These are phyloP conservation scores for Vigna trinervia DNA, from an alignment of 306 rosid genomes.

Conservation along the genomic window DNA sequence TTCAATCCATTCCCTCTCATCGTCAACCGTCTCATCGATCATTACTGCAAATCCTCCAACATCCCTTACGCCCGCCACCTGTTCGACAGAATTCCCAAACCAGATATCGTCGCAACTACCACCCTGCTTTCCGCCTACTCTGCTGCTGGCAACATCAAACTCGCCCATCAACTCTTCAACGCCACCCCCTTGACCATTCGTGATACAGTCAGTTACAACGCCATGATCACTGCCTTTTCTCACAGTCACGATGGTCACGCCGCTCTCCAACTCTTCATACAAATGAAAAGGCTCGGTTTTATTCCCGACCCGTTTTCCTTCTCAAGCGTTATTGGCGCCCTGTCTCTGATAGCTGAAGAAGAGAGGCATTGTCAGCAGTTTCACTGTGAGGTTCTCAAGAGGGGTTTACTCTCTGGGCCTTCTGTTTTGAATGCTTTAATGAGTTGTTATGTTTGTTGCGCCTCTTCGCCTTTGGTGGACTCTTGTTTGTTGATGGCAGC, in stretches of 20 bases:
- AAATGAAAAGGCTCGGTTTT: conserved; percentile 49
- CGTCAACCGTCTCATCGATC: conserved; percentile 62
- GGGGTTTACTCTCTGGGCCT: conserved; percentile 30
- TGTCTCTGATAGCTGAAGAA: conserved; percentile 47
- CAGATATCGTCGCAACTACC: conserved; percentile 53
- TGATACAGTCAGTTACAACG: conserved; percentile 58
- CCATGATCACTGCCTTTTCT: conserved; percentile 60
- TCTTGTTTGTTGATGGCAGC: conserved; percentile 46
- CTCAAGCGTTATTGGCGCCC: conserved; percentile 47
- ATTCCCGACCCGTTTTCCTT: conserved; percentile 49
- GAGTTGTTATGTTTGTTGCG: conserved; percentile 48
- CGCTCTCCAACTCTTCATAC: conserved; percentile 45
- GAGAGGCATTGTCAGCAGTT: conserved; percentile 56
- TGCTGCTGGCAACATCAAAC: conserved; percentile 46
- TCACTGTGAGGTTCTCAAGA: conserved; percentile 51
- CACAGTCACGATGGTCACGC: conserved; percentile 53
- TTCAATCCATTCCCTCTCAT: conserved; percentile 60
- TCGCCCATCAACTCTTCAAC: conserved; percentile 48
- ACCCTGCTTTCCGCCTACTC: conserved; percentile 56
- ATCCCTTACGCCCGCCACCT: conserved; percentile 59
- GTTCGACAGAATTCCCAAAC: conserved; percentile 55
- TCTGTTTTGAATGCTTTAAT: conserved; percentile 50
- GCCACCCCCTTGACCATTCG: conserved; percentile 46
- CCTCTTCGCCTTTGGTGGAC: conserved; percentile 44
- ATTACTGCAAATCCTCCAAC: conserved; percentile 62